Evolutionary conservation across 23 red algal genomes (phyloP).

Genomic region (Chondrus crispus): DNA sequence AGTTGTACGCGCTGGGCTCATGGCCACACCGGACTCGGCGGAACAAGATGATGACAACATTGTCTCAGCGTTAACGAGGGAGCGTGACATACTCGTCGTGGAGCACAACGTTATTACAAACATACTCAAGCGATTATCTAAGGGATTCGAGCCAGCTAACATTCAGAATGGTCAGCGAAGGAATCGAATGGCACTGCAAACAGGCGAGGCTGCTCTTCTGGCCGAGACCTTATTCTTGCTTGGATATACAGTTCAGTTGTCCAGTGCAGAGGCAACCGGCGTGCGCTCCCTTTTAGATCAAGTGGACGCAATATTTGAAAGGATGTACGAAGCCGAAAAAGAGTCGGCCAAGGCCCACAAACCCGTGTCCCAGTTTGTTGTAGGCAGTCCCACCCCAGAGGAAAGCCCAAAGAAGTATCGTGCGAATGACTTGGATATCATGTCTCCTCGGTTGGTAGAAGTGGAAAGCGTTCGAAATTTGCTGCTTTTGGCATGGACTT

Average conservation of each 20-base stretch:
- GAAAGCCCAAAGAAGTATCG: background rate
- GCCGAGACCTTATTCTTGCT: constrained; percentile 71
- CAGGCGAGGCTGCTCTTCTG: constrained; percentile 57
- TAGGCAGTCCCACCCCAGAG: background rate
- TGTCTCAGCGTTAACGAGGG: constrained; percentile 50
- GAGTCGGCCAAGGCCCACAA: background rate
- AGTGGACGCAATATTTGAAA: background rate
- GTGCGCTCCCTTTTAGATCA: constrained; percentile 31
- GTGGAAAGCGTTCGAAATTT: constrained; percentile 46
- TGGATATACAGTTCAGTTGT: constrained; percentile 72
- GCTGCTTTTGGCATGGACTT: constrained; percentile 66
- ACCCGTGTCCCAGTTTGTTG: too few species aligned
- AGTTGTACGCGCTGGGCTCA: constrained; percentile 36
- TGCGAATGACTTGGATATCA: background rate
- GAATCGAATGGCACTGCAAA: constrained; percentile 5
- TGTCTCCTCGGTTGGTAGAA: constrained; percentile 29
- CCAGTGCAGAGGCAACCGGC: constrained; percentile 43
- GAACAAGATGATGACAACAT: constrained; percentile 36
- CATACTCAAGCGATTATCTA: constrained; percentile 4
- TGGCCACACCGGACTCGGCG: background rate
- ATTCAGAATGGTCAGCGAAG: background rate
- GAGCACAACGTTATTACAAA: constrained; percentile 42
- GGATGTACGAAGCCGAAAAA: background rate
- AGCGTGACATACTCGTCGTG: constrained; percentile 59
- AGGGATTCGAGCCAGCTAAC: constrained; percentile 4